A percentile compares a stretch with the other conserved stretches of the same genome.
These are phyloP conservation scores for Leishmania gerbilli DNA, from an alignment of 208 protist genomes.

Conservation along the genomic window DNA sequence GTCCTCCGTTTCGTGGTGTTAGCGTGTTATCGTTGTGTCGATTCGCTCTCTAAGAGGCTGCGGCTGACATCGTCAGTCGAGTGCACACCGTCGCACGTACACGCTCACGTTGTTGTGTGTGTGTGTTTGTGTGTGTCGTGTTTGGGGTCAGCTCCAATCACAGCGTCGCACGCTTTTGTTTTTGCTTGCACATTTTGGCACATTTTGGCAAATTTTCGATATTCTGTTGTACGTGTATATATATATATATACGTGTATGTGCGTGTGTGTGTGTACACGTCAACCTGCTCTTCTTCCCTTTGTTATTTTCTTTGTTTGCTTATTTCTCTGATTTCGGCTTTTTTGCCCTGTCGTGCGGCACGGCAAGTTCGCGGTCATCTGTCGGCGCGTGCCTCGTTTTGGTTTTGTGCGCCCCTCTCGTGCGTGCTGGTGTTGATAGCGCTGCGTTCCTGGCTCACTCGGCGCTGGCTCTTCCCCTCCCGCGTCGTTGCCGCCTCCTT, in stretches of 20 bases:
- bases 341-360: background rate
- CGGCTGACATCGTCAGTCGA: background rate
- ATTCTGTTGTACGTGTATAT: too few relatives aligned
- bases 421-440: background rate
- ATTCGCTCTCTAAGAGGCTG: background rate
- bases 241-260: too few relatives aligned
- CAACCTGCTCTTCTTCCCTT: background rate
- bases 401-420: constrained; percentile 5
- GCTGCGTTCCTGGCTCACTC: background rate
- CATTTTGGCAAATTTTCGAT: too few relatives aligned
- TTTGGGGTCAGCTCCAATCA: background rate
- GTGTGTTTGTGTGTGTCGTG: background rate
- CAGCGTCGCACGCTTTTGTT: background rate
- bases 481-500: background rate
- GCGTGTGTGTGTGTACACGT: background rate
- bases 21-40: background rate
- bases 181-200: background rate
- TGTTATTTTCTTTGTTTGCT: constrained; percentile 1
- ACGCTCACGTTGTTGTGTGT: background rate
- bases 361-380: background rate
- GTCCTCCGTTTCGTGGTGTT: background rate
- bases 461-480: background rate
- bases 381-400: constrained; percentile 4
- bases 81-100: background rate
- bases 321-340: background rate